These are phyloP conservation scores for Dendrocalamus latiflorus DNA, from an alignment of 202 grass and related monocot species.

Conservation along the genomic window DNA sequence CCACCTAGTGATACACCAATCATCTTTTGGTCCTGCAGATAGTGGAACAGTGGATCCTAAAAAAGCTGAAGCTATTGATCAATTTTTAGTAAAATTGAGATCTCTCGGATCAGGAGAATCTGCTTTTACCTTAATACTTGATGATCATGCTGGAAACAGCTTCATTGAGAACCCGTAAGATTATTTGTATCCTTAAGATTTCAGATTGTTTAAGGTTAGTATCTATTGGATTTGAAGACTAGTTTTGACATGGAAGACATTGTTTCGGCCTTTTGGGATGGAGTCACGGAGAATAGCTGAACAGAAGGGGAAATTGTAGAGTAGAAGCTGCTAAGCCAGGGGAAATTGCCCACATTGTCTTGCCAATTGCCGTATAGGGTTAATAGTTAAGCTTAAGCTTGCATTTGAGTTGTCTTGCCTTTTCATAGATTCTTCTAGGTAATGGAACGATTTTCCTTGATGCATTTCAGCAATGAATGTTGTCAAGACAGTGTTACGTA, in stretches of 20 bases:
- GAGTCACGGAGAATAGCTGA: too few species aligned
- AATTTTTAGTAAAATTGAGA: constrained; percentile 73
- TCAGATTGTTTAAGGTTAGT: background rate
- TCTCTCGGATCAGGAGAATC: constrained; percentile 61
- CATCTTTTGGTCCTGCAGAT: constrained; percentile 47
- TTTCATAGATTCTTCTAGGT: too few species aligned
- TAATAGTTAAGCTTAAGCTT: too few species aligned
- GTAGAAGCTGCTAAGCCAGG: too few species aligned
- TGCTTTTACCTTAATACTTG: constrained; percentile 51
- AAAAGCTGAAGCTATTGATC: constrained; percentile 83
- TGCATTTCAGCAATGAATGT: too few species aligned
- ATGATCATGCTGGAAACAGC: constrained; percentile 88
- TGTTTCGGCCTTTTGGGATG: background rate
- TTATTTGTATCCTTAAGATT: background rate
- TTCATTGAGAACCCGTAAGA: constrained; percentile 88
- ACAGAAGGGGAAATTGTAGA: too few species aligned
- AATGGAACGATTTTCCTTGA: too few species aligned
- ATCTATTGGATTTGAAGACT: background rate
- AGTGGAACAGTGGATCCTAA: constrained; percentile 52
- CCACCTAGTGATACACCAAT: background rate
- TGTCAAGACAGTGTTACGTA: too few species aligned
- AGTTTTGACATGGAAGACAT: background rate
- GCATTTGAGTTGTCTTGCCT: too few species aligned
- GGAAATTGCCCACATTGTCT: too few species aligned
- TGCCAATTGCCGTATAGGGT: too few species aligned